Evolutionary conservation across 1,284 basidiomycete species (phyloP).

Genomic region (Sporisorium scitamineum): DNA sequence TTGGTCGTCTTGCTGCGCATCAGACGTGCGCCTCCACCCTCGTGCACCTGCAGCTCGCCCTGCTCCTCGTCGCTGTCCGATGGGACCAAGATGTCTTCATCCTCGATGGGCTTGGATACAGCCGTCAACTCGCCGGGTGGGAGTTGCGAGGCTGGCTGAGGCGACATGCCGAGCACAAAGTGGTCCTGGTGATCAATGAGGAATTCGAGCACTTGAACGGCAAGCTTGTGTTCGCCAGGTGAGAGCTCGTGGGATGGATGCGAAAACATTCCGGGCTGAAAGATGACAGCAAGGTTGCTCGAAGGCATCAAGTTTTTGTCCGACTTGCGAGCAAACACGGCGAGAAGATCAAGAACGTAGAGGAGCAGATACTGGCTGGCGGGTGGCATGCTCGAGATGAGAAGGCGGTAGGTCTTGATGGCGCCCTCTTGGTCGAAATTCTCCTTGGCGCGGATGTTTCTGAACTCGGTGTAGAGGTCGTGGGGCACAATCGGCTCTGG

Average conservation of each 20-base stretch:
- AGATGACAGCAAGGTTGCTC: slow-evolving; percentile 73
- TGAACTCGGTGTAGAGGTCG: slow-evolving; percentile 88
- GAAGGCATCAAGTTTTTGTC: slow-evolving; percentile 96
- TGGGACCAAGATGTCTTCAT: slow-evolving; percentile 48
- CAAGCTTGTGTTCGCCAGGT: slow-evolving; percentile 80
- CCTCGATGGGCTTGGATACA: slow-evolving; percentile 47
- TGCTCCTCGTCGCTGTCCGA: slow-evolving; percentile 69
- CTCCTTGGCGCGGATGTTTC: slow-evolving; percentile 75
- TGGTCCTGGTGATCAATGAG: slow-evolving; percentile 77
- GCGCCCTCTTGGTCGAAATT: slow-evolving; percentile 57
- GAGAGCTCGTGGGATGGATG: slow-evolving; percentile 78
- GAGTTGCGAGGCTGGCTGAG: slow-evolving; percentile 57
- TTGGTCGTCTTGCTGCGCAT: slow-evolving; percentile 52
- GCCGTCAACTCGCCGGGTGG: slow-evolving; percentile 58
- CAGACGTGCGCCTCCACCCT: slow-evolving; percentile 64
- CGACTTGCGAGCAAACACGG: slow-evolving; percentile 89
- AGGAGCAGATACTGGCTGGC: slow-evolving; percentile 93
- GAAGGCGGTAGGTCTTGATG: slow-evolving; percentile 76
- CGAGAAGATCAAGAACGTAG: slow-evolving; percentile 94
- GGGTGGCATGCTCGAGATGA: slow-evolving; percentile 86
- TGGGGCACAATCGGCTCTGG: slow-evolving; percentile 92
- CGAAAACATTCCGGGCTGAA: slow-evolving; percentile 74
- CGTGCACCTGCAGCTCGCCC: slow-evolving; percentile 61
- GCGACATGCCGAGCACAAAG: slow-evolving; percentile 65
- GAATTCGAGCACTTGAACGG: slow-evolving; percentile 92